Evolutionary conservation across 2,329 filamentous ascomycete species (phyloP), one percentile per base, ranked within the genome.

Genomic region (Botrytis galanthina): DNA sequence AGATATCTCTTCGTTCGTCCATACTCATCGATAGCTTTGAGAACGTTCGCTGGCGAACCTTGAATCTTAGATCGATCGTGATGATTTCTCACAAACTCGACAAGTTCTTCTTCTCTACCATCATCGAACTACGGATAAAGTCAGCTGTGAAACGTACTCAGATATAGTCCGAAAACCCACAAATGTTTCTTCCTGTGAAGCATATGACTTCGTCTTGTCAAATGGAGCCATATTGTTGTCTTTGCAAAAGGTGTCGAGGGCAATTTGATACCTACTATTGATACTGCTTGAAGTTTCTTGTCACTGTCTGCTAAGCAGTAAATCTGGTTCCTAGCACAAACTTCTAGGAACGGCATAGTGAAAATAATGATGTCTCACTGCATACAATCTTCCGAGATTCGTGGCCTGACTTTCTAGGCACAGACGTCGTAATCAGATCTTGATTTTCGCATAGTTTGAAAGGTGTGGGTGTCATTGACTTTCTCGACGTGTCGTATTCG

Each of bases 21-120:
- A 81, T 87, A 95, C 70, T 92, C 88, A 78, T 95, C 92, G 80
- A 95, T 94, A 42, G 88, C 88, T 39, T 86, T 84, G 0, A 95
- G 84, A 1, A 95, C 87, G 73, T 86, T 86, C 26, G 86, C 80
- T 0, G 92, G 92, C 32, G 88, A 89, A 32, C 88, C 89, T 69
- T 90, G 86, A 72, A 94, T 86, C 70, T 89, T 83, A 4, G 91
- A 87, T 42, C 93, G 82, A 74, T 91, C 84, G 1, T 88, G 85
- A 54, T 89, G 88, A 71, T 82, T 83, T 81, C 91, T 91, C 72
- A 95, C 84, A 80, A 88, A 93, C 75, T 92, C 88, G 8, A 95
- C 84, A 7, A 95, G 86, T 78, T 92, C 90, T 73, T 91, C 88
- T 80, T 95, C 93, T 35, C 92, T 88, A 29, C 92, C 92, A 80